A percentile compares a stretch with the other conserved stretches of the same genome.
phyloP scores from a whole-genome alignment of 192 early-diverging fungal genomes.

The Podila epigama region DNA sequence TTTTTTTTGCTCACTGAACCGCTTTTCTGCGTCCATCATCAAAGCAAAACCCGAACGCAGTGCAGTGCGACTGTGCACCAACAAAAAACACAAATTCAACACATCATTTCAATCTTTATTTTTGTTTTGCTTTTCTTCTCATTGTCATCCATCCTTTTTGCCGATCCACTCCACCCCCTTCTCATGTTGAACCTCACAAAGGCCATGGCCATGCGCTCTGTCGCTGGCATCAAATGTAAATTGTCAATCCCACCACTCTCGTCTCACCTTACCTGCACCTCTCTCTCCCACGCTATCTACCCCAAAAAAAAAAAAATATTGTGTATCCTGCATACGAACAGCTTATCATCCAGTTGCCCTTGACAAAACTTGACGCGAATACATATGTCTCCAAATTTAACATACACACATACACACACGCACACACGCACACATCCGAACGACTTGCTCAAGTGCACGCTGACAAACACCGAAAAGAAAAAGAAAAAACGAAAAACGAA shows the following conservation, averaged over 20 bases:
- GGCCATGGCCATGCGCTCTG: conserved; percentile 47
- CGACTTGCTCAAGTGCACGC: too few species aligned
- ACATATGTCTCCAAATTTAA: too few species aligned
- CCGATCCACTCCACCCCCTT: background rate
- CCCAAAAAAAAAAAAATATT: background rate
- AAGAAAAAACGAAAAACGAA: background rate
- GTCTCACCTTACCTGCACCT: background rate
- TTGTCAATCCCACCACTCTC: too few species aligned
- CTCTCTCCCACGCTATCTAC: background rate
- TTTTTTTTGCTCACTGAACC: too few species aligned
- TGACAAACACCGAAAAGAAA: too few species aligned
- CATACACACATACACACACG: background rate
- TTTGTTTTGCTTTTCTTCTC: background rate
- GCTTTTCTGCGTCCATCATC: too few species aligned
- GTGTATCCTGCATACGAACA: background rate
- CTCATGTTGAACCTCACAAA: conserved; percentile 45
- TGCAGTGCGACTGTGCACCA: too few species aligned
- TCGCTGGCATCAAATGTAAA: conserved; percentile 47
- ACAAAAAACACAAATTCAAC: background rate
- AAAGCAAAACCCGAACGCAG: too few species aligned
- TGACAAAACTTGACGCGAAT: too few species aligned
- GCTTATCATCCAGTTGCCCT: background rate
- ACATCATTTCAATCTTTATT: background rate
- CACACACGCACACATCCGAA: too few species aligned
- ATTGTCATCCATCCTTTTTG: background rate